Conservation (phyloP, 495 filamentous ascomycete genomes). For the Penicillium subrubescens region DNA sequence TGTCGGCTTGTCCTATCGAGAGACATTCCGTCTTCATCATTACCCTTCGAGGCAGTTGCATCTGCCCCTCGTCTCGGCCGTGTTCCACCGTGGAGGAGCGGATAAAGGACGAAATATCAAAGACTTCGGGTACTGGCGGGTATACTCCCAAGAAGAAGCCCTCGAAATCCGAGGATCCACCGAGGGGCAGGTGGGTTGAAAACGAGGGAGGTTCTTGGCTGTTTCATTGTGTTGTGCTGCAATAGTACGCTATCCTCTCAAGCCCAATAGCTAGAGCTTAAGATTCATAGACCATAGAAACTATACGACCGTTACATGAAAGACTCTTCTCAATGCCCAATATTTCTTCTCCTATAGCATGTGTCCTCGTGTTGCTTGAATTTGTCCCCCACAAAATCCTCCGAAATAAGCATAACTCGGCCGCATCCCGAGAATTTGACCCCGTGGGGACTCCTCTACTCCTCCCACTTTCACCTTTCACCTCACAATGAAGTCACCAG, state of each 20-base stretch:
- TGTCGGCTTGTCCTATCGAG: neutral
- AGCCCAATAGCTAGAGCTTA: neutral
- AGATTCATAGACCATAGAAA: neutral
- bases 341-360: neutral
- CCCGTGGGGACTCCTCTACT: neutral
- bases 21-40: neutral
- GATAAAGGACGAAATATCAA: neutral
- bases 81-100: neutral
- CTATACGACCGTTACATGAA: neutral
- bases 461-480: neutral
- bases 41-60: slow-evolving; percentile 5
- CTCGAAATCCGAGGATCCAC: neutral
- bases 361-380: neutral
- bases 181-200: neutral
- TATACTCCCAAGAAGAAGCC: neutral
- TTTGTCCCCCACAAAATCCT: neutral
- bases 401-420: slow-evolving; percentile 11
- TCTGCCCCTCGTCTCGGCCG: neutral
- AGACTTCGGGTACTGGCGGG: slow-evolving; percentile 16
- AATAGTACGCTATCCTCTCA: neutral
- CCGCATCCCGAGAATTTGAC: neutral
- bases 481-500: neutral
- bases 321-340: neutral
- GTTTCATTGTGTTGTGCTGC: neutral
- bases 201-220: neutral